Conservation (phyloP, 2,329 filamentous ascomycete species). For the Talaromyces sp. region DNA sequence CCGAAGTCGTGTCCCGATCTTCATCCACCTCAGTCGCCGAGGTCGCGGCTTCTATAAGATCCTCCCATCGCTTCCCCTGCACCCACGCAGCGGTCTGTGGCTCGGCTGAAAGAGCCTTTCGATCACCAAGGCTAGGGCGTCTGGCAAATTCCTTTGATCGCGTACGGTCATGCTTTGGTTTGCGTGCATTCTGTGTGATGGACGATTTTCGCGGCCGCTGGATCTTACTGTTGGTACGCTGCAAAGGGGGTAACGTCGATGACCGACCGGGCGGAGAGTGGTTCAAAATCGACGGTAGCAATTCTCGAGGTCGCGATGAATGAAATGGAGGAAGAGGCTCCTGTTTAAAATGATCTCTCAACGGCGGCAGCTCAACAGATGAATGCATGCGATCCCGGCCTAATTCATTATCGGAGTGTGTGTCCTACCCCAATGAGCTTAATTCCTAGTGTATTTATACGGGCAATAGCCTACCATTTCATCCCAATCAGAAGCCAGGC, state of each 20-base stretch:
- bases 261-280: constrained; percentile 82
- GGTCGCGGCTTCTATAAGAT: constrained; percentile 88
- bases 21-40: constrained; percentile 88
- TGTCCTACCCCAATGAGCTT: constrained; percentile 49
- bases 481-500: constrained; percentile 71
- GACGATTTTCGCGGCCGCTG: constrained; percentile 79
- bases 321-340: constrained; percentile 64
- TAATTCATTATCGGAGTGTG: constrained; percentile 66
- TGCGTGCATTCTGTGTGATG: constrained; percentile 70
- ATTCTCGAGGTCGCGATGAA: constrained; percentile 60
- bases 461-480: constrained; percentile 61
- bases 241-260: constrained; percentile 78
- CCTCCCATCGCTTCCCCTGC: constrained; percentile 89
- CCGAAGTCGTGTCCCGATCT: constrained; percentile 77
- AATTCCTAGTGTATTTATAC: neutral
- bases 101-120: constrained; percentile 83
- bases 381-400: constrained; percentile 57
- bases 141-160: constrained; percentile 71
- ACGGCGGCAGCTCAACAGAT: constrained; percentile 67
- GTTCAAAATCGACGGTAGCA: constrained; percentile 72
- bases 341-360: constrained; percentile 65
- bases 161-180: constrained; percentile 73
- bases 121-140: constrained; percentile 66
- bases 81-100: constrained; percentile 66
- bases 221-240: constrained; percentile 58